Base-by-base conservation (phyloP, 208 protist species). In the Crithidia acanthocephali region DNA sequence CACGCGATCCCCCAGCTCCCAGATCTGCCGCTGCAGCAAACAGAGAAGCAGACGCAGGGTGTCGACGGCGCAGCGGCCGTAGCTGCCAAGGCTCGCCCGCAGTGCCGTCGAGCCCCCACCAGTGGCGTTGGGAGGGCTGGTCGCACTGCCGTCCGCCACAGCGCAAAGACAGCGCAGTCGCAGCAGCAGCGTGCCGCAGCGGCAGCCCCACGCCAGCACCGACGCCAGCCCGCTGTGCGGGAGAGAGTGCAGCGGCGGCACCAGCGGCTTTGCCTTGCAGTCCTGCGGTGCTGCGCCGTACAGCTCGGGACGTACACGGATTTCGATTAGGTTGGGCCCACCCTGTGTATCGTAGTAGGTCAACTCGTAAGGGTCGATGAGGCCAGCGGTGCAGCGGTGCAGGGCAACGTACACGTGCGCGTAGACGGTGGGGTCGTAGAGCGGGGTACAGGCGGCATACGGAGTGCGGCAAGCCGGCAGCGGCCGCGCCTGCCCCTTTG, bases 121-220 rank as follows among this genome's bases (percentile, higher is more conserved):
- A 9, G 6, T 57, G 33, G 72, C 64, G 42, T 67, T n/a, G n/a
- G n/a, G n/a, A n/a, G n/a, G n/a, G n/a, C n/a, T n/a, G n/a, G 35
- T 40, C 35, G 35, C 8, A 11, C 35, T 13, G 35, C 11, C 61
- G 27, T 80, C 75, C 0, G 87, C 74, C 16, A 86, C 70, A 0
- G 65, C 75, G 72, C 85, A 91, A 11, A 95, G 80, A 8, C 76
- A 72, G 9, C 74, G 58, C 23, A 95, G 74, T 9, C 87, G 84
- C 47, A 88, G 69, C 23, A 93, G 81, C 22, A 93, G 71, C 65
- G 91, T 95, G 7, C 91, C 91, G 42, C 69, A 79, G 16, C 77
- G 58, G 58, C 91, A 95, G 72, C 82, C 83, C 84, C 82, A 89
- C 61, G 83, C 72, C 32, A 95, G 77, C 55, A 95, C 50, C 0